These are phyloP conservation scores for Echium plantagineum DNA, from an alignment of 257 asterid genomes.

Conservation along the genomic window DNA sequence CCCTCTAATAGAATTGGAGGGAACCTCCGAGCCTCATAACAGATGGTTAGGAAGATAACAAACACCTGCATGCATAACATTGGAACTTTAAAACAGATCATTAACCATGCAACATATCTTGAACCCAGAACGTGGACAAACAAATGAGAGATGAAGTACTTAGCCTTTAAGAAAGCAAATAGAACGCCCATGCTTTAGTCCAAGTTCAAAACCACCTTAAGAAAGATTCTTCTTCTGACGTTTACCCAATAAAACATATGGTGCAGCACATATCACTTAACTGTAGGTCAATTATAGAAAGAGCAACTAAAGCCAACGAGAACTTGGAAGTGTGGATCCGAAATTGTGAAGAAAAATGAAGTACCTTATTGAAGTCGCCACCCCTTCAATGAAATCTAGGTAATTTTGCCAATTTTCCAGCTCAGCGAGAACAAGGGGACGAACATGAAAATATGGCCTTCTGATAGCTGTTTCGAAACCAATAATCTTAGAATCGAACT, in stretches of 20 bases:
- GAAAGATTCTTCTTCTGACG: conserved; percentile 93
- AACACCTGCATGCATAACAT: conserved; percentile 99
- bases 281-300: conserved; percentile 86
- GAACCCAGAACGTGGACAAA: conserved; percentile 97
- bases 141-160: conserved; percentile 96
- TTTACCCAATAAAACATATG: conserved; percentile 90
- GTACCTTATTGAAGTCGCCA: conserved; percentile 85
- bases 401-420: conserved; percentile 97
- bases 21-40: conserved; percentile 87
- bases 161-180: conserved; percentile 94
- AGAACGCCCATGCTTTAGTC: conserved; percentile 96
- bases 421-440: conserved; percentile 80
- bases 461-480: conserved; percentile 92
- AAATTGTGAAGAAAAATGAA: conserved; percentile 17
- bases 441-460: conserved; percentile 96
- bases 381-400: conserved; percentile 81
- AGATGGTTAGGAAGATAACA: conserved; percentile 98
- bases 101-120: conserved; percentile 48
- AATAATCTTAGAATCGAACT: conserved; percentile 73
- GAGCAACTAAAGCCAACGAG: conserved; percentile 67
- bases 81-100: conserved; percentile 57
- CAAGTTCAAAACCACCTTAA: conserved; percentile 95
- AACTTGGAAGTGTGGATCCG: too few relatives aligned
- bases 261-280: conserved; percentile 89
- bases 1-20: conserved; percentile 76